Evolutionary conservation across 1,284 basidiomycete species (phyloP).

Genomic region (Pascua sp.): DNA sequence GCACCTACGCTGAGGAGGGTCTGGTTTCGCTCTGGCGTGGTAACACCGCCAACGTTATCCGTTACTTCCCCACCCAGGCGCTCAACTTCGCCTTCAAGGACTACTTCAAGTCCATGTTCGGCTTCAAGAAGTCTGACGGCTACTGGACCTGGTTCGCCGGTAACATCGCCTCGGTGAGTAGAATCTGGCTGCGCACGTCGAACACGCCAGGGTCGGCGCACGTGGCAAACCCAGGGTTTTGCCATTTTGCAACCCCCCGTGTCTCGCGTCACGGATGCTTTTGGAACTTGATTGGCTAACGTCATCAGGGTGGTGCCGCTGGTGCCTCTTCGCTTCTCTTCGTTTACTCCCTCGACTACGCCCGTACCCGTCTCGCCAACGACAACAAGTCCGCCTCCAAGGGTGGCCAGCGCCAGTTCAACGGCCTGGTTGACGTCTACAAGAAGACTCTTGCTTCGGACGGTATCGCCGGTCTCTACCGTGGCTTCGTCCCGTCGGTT

Average conservation of each 20-base stretch:
- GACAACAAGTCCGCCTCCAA: slow-evolving; percentile 85
- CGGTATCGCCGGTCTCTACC: slow-evolving; percentile 86
- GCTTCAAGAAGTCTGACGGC: slow-evolving; percentile 82
- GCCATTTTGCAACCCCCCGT: no score
- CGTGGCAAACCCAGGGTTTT: no score
- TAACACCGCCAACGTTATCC: slow-evolving; percentile 96
- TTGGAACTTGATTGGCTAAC: slow-evolving; percentile 1
- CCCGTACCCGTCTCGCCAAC: slow-evolving; percentile 93
- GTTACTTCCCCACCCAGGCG: slow-evolving; percentile 96
- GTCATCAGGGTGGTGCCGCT: slow-evolving; percentile 74
- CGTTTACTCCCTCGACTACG: slow-evolving; percentile 93
- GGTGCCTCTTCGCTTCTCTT: slow-evolving; percentile 93
- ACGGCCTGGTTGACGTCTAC: slow-evolving; percentile 87
- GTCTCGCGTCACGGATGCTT: neutral
- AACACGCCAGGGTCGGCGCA: no score
- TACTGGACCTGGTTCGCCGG: slow-evolving; percentile 89
- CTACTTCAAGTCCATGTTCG: slow-evolving; percentile 93
- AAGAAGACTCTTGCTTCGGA: slow-evolving; percentile 86
- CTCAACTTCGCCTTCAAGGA: slow-evolving; percentile 98
- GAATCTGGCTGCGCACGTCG: neutral
- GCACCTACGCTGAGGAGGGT: slow-evolving; percentile 88
- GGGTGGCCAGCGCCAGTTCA: slow-evolving; percentile 89
- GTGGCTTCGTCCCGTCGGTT: slow-evolving; percentile 91
- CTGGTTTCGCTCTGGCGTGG: slow-evolving; percentile 88
- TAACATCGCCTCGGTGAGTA: slow-evolving; percentile 70